Evolutionary conservation across 768 basidiomycete genomes (phyloP).

Genomic region (Lentinula guzmanii): DNA sequence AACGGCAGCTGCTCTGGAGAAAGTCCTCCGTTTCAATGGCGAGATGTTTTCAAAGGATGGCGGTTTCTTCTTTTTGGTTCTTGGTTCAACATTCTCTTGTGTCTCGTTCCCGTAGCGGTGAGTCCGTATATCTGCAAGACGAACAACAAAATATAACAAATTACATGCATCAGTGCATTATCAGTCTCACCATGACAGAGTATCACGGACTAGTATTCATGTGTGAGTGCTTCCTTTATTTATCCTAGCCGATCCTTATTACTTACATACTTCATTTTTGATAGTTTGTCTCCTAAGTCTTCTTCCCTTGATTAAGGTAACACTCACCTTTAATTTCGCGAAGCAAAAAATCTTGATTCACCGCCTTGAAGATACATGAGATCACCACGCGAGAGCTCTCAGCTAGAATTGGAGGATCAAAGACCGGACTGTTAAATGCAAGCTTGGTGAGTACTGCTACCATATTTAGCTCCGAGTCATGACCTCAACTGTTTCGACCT

Average conservation of each 20-base stretch:
- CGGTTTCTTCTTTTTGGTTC: conserved; percentile 47
- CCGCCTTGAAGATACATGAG: conserved; percentile 64
- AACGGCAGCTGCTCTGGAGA: neutral
- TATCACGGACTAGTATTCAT: conserved; percentile 54
- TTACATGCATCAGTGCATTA: conserved; percentile 40
- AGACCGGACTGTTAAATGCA: conserved; percentile 76
- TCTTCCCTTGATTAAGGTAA: conserved; percentile 73
- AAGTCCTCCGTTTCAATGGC: neutral
- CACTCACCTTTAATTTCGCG: conserved; percentile 8
- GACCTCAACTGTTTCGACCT: neutral
- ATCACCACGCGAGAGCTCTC: conserved; percentile 70
- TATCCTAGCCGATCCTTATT: neutral
- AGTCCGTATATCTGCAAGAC: conserved; percentile 16
- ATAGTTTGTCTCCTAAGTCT: conserved; percentile 64
- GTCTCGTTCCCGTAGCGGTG: conserved; percentile 67
- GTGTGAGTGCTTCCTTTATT: conserved; percentile 32
- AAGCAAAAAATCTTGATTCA: conserved; percentile 1
- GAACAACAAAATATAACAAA: neutral
- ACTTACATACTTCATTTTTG: neutral
- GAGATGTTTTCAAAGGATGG: conserved; percentile 34
- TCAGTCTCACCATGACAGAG: conserved; percentile 40
- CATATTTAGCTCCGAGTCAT: neutral
- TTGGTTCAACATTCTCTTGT: conserved; percentile 64
- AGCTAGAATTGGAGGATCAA: conserved; percentile 67
- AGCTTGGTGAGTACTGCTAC: conserved; percentile 53